Base-by-base conservation (phyloP, 2,329 filamentous ascomycete species). In the Ophiostoma perfectum region DNA sequence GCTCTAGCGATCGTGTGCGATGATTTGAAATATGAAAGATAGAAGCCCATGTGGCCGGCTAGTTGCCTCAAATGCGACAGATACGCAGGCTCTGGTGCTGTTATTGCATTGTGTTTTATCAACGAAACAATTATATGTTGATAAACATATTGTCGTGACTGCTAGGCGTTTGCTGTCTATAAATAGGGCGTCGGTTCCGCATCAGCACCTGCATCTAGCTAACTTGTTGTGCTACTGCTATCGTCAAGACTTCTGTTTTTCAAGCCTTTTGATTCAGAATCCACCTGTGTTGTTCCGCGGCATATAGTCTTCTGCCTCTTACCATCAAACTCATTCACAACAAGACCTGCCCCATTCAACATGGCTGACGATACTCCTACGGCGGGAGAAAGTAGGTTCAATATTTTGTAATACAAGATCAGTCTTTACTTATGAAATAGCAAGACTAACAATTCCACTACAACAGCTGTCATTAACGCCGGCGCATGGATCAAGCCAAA, bases 21-120 rank as follows among this genome's bases (percentile, higher is more conserved):
- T 55, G 49, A 55, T 55, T 55, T 55, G 49, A 55, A 55, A 55
- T 55, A 55, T 55, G 3, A n/a, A 55, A 55, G 49, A 55, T 36
- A 55, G 12, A 18, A n/a, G 49, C 6, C 27, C 27, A 27, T 27
- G 27, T 27, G 27, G 27, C 27, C 49, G 2, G 7, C 9, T 1
- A 27, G 7, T 8, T 11, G 14, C 18, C 49, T 27, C 5, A 47
- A 55, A 27, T 3, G n/a, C 9, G n/a, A 4, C 3, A 55, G 49
- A 55, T 55, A 27, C 49, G n/a, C 49, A 4, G n/a, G 27, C 12
- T 18, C n/a, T 18, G 5, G n/a, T 16, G 47, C 47, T 47, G 45
- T 47, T 27, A 27, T 27, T 27, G 27, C 27, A 27, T 27, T 27
- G 27, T 2, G 2, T 27, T 27, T 27, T 27, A 27, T 27, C 27